Evolutionary conservation across 106 monocot genomes (phyloP).

Genomic region (Agapanthus africanus): DNA sequence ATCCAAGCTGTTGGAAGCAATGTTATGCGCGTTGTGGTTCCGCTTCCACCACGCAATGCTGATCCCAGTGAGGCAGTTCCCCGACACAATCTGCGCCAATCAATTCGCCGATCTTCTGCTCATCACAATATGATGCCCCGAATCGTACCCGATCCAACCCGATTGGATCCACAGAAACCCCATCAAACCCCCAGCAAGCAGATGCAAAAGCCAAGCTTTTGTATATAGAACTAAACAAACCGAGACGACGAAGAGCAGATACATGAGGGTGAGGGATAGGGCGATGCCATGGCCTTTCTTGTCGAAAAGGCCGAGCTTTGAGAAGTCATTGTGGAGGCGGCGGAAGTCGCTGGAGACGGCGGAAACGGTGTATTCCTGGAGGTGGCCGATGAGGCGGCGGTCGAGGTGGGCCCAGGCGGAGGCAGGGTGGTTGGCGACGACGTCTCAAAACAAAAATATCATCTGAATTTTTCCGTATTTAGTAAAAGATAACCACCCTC

Average conservation of each 20-base stretch:
- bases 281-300: constrained; percentile 24
- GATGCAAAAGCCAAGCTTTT: too few relatives aligned
- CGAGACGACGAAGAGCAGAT: constrained; percentile 19
- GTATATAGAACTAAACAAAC: too few relatives aligned
- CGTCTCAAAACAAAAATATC: too few relatives aligned
- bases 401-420: constrained; percentile 46
- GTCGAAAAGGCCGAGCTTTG: constrained; percentile 43
- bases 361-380: constrained; percentile 51
- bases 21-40: constrained; percentile 62
- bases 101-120: constrained; percentile 8
- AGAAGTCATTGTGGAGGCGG: constrained; percentile 36
- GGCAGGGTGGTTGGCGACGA: constrained; percentile 50
- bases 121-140: constrained; percentile 42
- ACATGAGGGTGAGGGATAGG: constrained; percentile 17
- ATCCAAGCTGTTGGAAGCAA: constrained; percentile 57
- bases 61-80: constrained; percentile 45
- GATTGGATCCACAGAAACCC: constrained; percentile 55
- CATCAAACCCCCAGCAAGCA: too few relatives aligned
- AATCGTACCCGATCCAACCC: constrained; percentile 57
- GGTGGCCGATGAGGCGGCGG: constrained; percentile 38
- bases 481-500: too few relatives aligned
- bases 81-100: constrained; percentile 21
- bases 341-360: constrained; percentile 54
- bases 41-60: constrained; percentile 63
- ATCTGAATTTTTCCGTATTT: too few relatives aligned